Percentiles rank a stretch among this genome's conserved stretches.
Conservation (phyloP, 1,139 yeast species). For the Candida sp. region DNA sequence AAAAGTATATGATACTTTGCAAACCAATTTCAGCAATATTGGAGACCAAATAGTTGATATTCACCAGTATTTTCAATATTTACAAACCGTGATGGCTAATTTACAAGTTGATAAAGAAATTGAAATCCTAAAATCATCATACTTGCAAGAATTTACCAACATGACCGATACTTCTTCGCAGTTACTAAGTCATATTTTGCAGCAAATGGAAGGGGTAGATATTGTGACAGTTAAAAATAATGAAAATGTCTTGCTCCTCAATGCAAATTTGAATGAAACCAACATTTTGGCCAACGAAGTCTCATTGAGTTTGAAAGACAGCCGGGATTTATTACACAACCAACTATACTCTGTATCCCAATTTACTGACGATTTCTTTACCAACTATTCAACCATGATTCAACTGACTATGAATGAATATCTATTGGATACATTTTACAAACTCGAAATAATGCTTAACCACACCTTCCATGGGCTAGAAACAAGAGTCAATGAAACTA, state of each 20-base stretch:
- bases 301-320: neutral
- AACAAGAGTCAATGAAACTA: neutral
- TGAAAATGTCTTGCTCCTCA: neutral
- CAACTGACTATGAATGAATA: neutral
- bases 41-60: neutral
- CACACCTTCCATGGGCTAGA: neutral
- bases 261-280: neutral
- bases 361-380: neutral
- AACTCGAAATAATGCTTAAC: neutral
- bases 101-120: neutral
- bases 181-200: neutral
- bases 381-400: neutral
- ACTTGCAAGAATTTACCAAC: neutral
- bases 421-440: neutral
- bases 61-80: neutral
- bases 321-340: neutral
- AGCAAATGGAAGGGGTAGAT: slow-evolving; percentile 1
- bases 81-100: neutral
- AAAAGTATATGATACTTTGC: neutral
- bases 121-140: neutral
- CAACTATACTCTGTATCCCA: neutral
- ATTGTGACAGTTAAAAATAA: neutral
- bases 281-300: neutral
- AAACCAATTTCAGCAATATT: neutral
- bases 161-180: neutral